Evolutionary conservation across 306 rosid genomes (phyloP), one percentile per base, ranked within the genome.

Genomic region (Crotalaria pallida): DNA sequence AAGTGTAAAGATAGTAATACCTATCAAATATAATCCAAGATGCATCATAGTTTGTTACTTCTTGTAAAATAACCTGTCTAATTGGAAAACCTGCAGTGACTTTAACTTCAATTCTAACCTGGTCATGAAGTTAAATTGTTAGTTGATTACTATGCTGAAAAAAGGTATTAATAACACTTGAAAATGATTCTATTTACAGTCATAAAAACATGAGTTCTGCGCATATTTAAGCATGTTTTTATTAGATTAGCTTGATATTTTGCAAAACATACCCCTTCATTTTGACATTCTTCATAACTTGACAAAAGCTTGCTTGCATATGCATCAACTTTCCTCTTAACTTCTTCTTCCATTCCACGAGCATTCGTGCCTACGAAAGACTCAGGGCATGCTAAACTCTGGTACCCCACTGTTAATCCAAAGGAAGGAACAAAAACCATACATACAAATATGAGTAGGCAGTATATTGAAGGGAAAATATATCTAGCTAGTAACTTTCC

Each of bases 11-110:
- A 65, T 71, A 24, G 48, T 38, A 29, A 6, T 84, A 88, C 96
- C 97, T 87, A 61, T 91, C 96, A n/a, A 91, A 88, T 55, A 91
- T 31, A 67, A 85, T 77, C 97, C 97, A 88, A 43, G 83, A 76
- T 69, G 88, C 89, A 64, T 84, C 73, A 36, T 69, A 83, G 44
- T 77, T 65, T 57, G 58, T 52, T 62, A 87, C 73, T 76, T 91
- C 91, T 73, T 88, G 96, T 74, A 82, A 59, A 73, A 91, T 57
- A 79, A 91, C 86, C 69, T 84, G 84, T 73, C 72, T 91, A 62
- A 85, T 44, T 10, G 97, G 96, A 80, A 71, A 91, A 44, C 97
- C 96, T 3, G 97, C 91, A 1, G 82, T 82, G 72, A 91, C 84
- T 80, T 85, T 86, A 76, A 88, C 87, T 69, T 91, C 89, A 9